phyloP scores from a whole-genome alignment of 1,284 basidiomycete species.

The Microbotryum violaceum region DNA sequence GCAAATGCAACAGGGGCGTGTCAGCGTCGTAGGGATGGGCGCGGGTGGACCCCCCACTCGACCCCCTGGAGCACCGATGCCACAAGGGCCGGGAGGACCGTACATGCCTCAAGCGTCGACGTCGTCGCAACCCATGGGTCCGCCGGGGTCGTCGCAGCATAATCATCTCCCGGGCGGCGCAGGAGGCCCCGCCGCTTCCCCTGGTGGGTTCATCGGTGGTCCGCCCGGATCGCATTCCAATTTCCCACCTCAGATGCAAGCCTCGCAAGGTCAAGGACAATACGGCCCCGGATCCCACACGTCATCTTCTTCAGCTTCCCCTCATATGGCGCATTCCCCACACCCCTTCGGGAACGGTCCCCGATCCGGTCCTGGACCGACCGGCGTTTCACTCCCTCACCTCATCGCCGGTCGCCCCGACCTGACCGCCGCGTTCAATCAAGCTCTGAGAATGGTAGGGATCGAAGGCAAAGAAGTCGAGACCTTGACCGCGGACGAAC shows the following conservation, averaged over 20 bases:
- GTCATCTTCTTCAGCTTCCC: constrained; percentile 10
- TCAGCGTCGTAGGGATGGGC: neutral
- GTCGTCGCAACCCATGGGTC: neutral
- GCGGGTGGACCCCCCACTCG: neutral
- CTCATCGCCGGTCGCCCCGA: neutral
- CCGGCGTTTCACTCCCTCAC: constrained; percentile 1
- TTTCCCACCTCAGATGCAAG: constrained; percentile 7
- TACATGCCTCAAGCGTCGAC: constrained; percentile 7
- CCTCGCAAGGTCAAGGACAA: constrained; percentile 5
- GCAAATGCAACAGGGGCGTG: constrained; percentile 25
- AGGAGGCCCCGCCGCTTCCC: neutral
- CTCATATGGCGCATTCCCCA: constrained; percentile 13
- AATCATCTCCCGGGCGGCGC: neutral
- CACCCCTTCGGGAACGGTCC: constrained; percentile 21
- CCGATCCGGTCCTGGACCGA: neutral
- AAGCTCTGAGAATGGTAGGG: constrained; percentile 22
- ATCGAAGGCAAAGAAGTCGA: constrained; percentile 24
- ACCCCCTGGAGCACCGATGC: neutral
- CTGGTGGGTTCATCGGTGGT: neutral
- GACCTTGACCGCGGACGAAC: constrained; percentile 20
- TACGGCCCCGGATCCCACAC: constrained; percentile 1
- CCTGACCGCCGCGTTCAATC: constrained; percentile 2
- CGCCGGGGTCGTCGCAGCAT: neutral
- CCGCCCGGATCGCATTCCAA: neutral
- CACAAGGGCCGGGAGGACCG: neutral